These are phyloP conservation scores for Rosa multiflora DNA, from an alignment of 306 rosid genomes.

Conservation along the genomic window DNA sequence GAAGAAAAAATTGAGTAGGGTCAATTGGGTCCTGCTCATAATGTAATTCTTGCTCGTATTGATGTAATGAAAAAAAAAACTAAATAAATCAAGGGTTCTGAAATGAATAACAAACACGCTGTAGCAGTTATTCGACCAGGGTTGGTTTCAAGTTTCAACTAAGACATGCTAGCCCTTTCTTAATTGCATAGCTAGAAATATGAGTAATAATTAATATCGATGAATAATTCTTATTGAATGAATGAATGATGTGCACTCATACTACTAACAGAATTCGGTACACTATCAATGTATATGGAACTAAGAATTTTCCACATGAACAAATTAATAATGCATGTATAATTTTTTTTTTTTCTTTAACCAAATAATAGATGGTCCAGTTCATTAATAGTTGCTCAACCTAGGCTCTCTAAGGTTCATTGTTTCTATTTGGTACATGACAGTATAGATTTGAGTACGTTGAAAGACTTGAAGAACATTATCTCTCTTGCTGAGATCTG, in stretches of 20 bases:
- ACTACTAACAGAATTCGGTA: background rate
- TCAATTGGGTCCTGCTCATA: conserved; percentile 4
- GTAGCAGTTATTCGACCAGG: background rate
- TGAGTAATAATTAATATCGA: background rate
- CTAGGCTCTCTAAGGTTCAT: conserved; percentile 35
- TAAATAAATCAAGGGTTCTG: background rate
- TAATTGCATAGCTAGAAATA: background rate
- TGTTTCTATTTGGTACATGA: conserved; percentile 40
- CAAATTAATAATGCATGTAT: conserved; percentile 4
- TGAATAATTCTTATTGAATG: background rate
- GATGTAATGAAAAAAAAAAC: background rate
- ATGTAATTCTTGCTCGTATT: background rate
- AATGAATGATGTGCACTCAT: background rate
- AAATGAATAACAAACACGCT: background rate
- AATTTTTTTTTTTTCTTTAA: background rate
- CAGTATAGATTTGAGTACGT: conserved; percentile 22
- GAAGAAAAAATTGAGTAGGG: background rate
- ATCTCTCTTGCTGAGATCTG: conserved; percentile 26
- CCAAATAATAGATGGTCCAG: conserved; percentile 33
- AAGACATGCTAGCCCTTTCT: background rate
- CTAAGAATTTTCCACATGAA: background rate
- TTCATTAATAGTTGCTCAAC: conserved; percentile 32
- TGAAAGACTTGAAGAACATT: conserved; percentile 21
- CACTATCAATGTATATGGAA: conserved; percentile 19
- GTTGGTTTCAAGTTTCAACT: background rate